Evolutionary conservation across 2,329 filamentous ascomycete species (phyloP).

Genomic region (Penicillium griseofulvum): DNA sequence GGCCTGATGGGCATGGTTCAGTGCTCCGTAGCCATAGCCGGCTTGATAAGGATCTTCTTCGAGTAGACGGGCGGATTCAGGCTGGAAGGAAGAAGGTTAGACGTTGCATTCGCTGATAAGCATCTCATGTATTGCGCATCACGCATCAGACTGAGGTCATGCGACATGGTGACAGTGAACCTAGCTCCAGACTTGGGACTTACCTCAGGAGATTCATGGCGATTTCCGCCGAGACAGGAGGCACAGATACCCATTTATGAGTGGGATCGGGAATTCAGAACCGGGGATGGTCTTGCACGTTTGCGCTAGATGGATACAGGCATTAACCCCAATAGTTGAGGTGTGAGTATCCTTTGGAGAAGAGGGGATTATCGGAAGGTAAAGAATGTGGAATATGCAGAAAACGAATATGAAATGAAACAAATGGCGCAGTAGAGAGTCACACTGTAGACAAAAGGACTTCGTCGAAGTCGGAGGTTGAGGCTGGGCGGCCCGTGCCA

Average conservation of each 20-base stretch:
- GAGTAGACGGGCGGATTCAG: constrained; percentile 46
- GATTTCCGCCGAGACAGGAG: constrained; percentile 43
- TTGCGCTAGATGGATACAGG: constrained; percentile 20
- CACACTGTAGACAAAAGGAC: constrained; percentile 3
- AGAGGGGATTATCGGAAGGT: background rate
- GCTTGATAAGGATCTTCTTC: constrained; percentile 47
- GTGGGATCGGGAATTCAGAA: background rate
- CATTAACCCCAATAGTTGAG: constrained; percentile 20
- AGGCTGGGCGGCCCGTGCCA: constrained; percentile 25
- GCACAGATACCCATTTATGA: constrained; percentile 45
- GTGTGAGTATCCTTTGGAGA: constrained; percentile 5
- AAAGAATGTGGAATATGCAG: constrained; percentile 19
- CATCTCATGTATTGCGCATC: constrained; percentile 5
- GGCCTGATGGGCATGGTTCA: constrained; percentile 36
- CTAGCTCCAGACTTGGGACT: constrained; percentile 6
- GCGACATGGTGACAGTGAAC: constrained; percentile 5
- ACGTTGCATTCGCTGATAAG: background rate
- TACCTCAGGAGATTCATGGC: constrained; percentile 40
- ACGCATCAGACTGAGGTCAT: constrained; percentile 14
- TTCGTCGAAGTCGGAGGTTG: constrained; percentile 4
- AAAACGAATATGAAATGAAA: constrained; percentile 1
- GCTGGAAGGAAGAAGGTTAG: constrained; percentile 20
- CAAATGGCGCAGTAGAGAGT: constrained; percentile 9
- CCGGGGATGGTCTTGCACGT: constrained; percentile 1
- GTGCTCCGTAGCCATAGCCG: constrained; percentile 44